Evolutionary conservation across 352 stramenopile genomes (phyloP).

Genomic region (Pilasporangium apinafurcum): DNA sequence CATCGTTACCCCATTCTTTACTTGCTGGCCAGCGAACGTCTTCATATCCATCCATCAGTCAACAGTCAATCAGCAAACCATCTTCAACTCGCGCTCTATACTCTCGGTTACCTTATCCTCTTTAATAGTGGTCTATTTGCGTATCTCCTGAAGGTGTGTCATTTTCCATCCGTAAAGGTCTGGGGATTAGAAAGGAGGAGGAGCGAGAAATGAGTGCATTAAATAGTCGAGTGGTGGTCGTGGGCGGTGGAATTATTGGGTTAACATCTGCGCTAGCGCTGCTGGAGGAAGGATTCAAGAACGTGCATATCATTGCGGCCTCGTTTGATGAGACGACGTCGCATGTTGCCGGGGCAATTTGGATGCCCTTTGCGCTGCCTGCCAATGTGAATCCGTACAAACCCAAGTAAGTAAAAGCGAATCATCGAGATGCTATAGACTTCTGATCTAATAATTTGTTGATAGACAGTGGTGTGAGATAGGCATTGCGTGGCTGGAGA

Average conservation of each 20-base stretch:
- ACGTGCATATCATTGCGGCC: conserved; percentile 41
- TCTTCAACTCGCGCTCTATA: too few species aligned
- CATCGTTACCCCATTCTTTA: too few species aligned
- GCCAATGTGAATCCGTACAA: conserved; percentile 21
- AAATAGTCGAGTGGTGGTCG: conserved; percentile 29
- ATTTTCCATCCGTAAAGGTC: too few species aligned
- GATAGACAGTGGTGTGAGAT: conserved; percentile 56
- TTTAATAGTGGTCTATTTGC: too few species aligned
- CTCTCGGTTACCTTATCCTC: too few species aligned
- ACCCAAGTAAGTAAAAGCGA: conserved; percentile 17
- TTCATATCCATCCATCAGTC: too few species aligned
- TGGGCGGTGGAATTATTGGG: conserved; percentile 60
- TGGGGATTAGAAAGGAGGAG: too few species aligned
- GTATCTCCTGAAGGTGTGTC: too few species aligned
- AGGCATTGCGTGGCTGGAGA: conserved; percentile 50
- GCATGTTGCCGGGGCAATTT: conserved; percentile 62
- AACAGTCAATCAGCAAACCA: too few species aligned
- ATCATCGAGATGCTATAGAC: not conserved
- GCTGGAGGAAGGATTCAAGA: conserved; percentile 35
- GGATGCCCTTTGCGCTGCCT: conserved; percentile 64
- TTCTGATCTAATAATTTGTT: not conserved
- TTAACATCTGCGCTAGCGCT: conserved; percentile 62
- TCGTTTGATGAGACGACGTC: conserved; percentile 56
- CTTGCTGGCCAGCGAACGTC: too few species aligned
- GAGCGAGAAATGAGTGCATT: too few species aligned